Percentiles rank a stretch among this genome's conserved stretches.
Evolutionary conservation across 2,329 filamentous ascomycete genomes (phyloP).

Genomic region (Trichoderma arundinaceum): DNA sequence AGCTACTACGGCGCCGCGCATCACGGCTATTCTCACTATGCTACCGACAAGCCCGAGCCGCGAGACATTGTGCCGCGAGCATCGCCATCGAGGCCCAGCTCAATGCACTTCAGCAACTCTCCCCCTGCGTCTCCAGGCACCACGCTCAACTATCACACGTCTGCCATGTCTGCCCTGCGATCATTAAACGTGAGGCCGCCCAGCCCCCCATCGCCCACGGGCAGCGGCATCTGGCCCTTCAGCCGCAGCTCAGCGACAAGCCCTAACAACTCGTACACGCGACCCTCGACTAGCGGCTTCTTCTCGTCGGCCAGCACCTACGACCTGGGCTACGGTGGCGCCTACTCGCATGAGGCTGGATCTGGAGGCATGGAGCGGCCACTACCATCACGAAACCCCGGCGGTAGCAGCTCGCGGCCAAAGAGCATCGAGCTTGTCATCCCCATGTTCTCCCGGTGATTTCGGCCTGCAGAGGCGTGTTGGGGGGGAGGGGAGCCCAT

Average conservation of each 20-base stretch:
- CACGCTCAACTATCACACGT: constrained; percentile 50
- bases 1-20: constrained; percentile 40
- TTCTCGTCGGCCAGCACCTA: constrained; percentile 57
- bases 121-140: constrained; percentile 56
- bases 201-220: constrained; percentile 61
- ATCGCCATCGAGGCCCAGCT: constrained; percentile 64
- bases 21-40: constrained; percentile 53
- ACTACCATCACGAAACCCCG: constrained; percentile 60
- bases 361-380: constrained; percentile 57
- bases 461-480: constrained; percentile 14
- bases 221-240: constrained; percentile 60
- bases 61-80: constrained; percentile 68
- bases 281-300: constrained; percentile 45
- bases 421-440: constrained; percentile 70
- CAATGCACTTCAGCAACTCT: constrained; percentile 58
- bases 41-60: constrained; percentile 56
- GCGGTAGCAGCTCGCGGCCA: constrained; percentile 58
- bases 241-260: constrained; percentile 57
- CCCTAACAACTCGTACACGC: constrained; percentile 57
- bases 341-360: constrained; percentile 41
- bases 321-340: constrained; percentile 50
- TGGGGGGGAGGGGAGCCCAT: constrained; percentile 6
- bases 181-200: constrained; percentile 60
- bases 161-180: constrained; percentile 61
- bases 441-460: constrained; percentile 59